Evolutionary conservation across 108 stramenopile species (phyloP), one percentile per base, ranked within the genome.

Genomic region (Cylindrotheca fusiformis): DNA sequence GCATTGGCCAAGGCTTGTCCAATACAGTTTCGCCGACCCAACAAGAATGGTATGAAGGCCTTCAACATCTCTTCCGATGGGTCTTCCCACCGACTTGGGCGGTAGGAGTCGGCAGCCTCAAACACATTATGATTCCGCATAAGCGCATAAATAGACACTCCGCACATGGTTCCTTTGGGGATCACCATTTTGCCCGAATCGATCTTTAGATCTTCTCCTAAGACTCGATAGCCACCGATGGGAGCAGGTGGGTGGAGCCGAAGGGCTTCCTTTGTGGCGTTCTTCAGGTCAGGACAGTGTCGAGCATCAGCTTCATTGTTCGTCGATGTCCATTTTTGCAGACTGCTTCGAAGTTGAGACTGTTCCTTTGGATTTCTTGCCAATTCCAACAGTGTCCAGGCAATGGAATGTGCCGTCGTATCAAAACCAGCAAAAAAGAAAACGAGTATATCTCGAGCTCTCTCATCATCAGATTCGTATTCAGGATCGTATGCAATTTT

Each of bases 1-100:
- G 74, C 66, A 27, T 71, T 69, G 0, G 84, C 80, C 5, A 85
- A 68, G 4, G 74, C 29, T 51, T 81, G 80, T 19, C 79, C 84
- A 2, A 68, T 30, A 55, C 84, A 81, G 36, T 76, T 81, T 22
- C 65, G 74, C 25, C 33, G 55, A 10, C 84, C 84, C 25, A 72
- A 22, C 25, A 67, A 59, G 57, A 79, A 81, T n/a, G 77, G 69
- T 12, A 81, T 19, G 19, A 63, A 75, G 3, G 74, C 46, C 19
- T 71, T 49, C 25, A 51, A 58, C 63, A 72, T 68, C 17, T 55
- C 62, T n/a, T 65, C 23, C 0, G 65, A 67, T 6, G 75, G 60
- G 31, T 69, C 53, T 25, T 70, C 68, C 84, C 84, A 85, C n/a
- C 84, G 61, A 6, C 24, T 31, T 18, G 84, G 84, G n/a, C 54